Percentiles rank a stretch among this genome's conserved stretches.
These are phyloP conservation scores for Polytrichum commune DNA, from an alignment of 225 moss, liverwort and hornwort species.

Conservation along the genomic window DNA sequence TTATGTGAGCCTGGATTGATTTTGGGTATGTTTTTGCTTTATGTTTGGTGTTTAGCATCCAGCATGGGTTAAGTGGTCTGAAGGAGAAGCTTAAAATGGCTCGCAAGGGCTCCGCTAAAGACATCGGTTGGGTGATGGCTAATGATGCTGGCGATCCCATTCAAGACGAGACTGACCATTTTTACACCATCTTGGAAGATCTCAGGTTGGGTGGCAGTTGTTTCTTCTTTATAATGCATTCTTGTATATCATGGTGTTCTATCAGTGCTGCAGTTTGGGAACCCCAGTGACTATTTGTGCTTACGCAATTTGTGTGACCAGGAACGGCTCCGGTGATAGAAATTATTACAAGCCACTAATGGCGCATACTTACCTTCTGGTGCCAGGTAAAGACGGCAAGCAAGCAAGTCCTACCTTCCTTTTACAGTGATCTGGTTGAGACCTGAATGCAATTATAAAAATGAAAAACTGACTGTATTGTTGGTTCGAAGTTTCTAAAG, in stretches of 20 bases:
- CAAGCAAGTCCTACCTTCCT: too few relatives aligned
- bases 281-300: too few relatives aligned
- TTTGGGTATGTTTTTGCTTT: neutral
- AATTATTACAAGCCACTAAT: conserved; percentile 12
- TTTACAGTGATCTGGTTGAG: too few relatives aligned
- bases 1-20: too few relatives aligned
- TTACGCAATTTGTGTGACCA: conserved; percentile 10
- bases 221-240: too few relatives aligned
- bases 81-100: conserved; percentile 27
- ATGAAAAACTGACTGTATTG: too few relatives aligned
- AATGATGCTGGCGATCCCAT: conserved; percentile 40
- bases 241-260: too few relatives aligned
- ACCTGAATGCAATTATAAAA: too few relatives aligned
- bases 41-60: conserved; percentile 17
- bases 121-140: conserved; percentile 76
- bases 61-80: conserved; percentile 19
- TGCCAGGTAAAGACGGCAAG: conserved; percentile 49
- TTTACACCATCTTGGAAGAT: conserved; percentile 45
- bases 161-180: conserved; percentile 68
- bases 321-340: conserved; percentile 9
- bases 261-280: too few relatives aligned
- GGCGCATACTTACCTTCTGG: conserved; percentile 61
- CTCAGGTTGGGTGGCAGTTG: conserved; percentile 21
- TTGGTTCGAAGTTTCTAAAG: too few relatives aligned
- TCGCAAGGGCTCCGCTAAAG: conserved; percentile 42